Evolutionary conservation across 495 filamentous ascomycete species (phyloP), one percentile per base, ranked within the genome.

Genomic region (Xylaria curta): DNA sequence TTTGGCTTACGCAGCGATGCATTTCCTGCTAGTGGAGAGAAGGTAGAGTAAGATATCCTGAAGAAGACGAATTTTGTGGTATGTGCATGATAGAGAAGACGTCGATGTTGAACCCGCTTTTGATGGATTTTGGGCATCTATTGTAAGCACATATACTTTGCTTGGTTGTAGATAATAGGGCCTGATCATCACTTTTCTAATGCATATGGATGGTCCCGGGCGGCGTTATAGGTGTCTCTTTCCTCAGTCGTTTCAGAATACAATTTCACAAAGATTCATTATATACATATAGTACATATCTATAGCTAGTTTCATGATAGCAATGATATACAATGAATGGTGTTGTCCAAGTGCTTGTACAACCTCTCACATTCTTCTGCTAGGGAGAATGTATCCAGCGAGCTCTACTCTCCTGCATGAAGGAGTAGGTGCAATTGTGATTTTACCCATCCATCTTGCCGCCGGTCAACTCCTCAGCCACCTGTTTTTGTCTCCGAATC

Each of bases 1-100:
- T 12, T 86, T 98, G 75, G 94, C 95, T 24, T 99, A 99, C 81
- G 84, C 78, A 21, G 94, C 95, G 38, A 97, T 99, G 94, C 97
- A 98, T 85, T 78, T 97, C 64, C 81, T 99, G 72, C 87, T 99
- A 51, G 91, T 99, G 17, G 96, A 99, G 89, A 95, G 91, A 86
- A 85, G 96, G 77, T 97, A 81, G 72, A 74, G 31, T 49, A 53
- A 38, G 46, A 38, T 40, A n/a, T 40, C 17, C n/a, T 28, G 36
- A 28, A 40, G 3, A 66, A 12, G n/a, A 58, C 12, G 68, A 12
- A 51, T 8, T 44, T 38, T 21, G 47, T 54, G 26, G 65, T 12
- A 26, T 54, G 47, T 66, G 53, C n/a, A 62, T 49, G 19, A 62
- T 40, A 36, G 44, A 36, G 42, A 44, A 36, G 42, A 44, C n/a